Evolutionary conservation across 2,329 filamentous ascomycete genomes (phyloP), one percentile per base, ranked within the genome.

Genomic region (Metarhizium anisopliae): DNA sequence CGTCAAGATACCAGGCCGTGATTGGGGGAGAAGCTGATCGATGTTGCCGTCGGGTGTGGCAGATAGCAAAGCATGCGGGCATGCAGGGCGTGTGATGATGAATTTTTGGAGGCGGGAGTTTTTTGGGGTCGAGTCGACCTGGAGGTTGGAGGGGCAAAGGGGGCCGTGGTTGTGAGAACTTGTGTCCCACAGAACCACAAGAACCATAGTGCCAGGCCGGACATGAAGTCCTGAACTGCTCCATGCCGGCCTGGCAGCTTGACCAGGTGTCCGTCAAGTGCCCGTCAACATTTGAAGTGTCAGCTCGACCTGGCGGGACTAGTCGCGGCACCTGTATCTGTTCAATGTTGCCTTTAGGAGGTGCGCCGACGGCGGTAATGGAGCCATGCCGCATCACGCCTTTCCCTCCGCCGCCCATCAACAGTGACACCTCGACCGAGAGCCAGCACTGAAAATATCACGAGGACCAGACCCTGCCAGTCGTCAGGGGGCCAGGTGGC

Each of bases 71-170:
- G 40, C 40, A 43, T 43, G 32, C 10, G 6, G 10, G 11, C 14
- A 40, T 13, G 11, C 38, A 45, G 54, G 54, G 49, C 40, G 58
- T 56, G 54, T 38, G n/a, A 51, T 38, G 52, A 59, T 55, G 56
- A 53, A 54, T 50, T 54, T 38, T 54, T 57, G 54, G 53, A 56
- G 55, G 56, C 11, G 38, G 38, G 2, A 25, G 1, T 25, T 40
- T 42, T 50, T 53, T 56, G 55, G 55, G 47, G 55, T 57, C 32
- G 55, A n/a, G 20, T 36, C 51, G 30, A 36, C 20, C 6, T 11
- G 38, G 54, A 42, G 54, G 49, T 18, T 29, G 14, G 16, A 49
- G 45, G 32, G 43, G 11, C 40, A 36, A 32, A 47, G 53, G 13
- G 38, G 38, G 38, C 38, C 38, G 38, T 40, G 38, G 38, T 16